Base-by-base conservation (phyloP, 345 rosid species). In the Adansonia digitata region DNA sequence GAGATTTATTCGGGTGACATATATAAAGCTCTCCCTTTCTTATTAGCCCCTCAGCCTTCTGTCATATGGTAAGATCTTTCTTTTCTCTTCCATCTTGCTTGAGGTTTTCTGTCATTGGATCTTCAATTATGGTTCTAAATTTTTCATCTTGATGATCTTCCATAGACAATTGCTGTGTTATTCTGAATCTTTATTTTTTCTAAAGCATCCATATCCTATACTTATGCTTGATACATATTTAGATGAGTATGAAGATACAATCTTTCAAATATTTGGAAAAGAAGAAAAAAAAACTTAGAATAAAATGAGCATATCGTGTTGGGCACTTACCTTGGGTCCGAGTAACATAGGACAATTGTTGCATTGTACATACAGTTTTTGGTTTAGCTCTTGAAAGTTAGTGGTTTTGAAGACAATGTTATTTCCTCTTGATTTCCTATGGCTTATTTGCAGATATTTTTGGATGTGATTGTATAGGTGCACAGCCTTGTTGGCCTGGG, bases 21-120 rank as follows among this genome's bases (percentile, higher is more conserved):
- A 82, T 81, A 82, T 75, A 79, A 72, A 55, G 74, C 75, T 79
- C 71, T 73, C 68, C 60, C 56, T 65, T 29, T 55, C 65, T 72
- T 39, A 53, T 24, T 39, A 17, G 31, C 49, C 75, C 75, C 22
- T 37, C 29, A 35, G 29, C 45, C 55, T 42, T 26, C 48, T 39
- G 14, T 22, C 65, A 55, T 65, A 65, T 40, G 70, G 70, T 65
- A 42, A 13, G 29, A 22, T 65, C 31, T 22, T 40, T 34, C 22
- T 34, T 65, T 65, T 1, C 70, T 40, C 51, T 42, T 48, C 18
- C 53, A 17, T 48, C 17, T 20, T 51, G 27, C 26, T 9, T 18
- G 20, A 10, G 20, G 4, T 20, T 65, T 65, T 65, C 65, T 60
- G 20, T 31, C 39, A 29, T 60, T 29, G n/a, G 22, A 31, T 60